A percentile compares a stretch with the other conserved stretches of the same genome.
These are phyloP conservation scores for Nannochloropsis gaditana DNA, from an alignment of 108 stramenopile species.

Conservation along the genomic window DNA sequence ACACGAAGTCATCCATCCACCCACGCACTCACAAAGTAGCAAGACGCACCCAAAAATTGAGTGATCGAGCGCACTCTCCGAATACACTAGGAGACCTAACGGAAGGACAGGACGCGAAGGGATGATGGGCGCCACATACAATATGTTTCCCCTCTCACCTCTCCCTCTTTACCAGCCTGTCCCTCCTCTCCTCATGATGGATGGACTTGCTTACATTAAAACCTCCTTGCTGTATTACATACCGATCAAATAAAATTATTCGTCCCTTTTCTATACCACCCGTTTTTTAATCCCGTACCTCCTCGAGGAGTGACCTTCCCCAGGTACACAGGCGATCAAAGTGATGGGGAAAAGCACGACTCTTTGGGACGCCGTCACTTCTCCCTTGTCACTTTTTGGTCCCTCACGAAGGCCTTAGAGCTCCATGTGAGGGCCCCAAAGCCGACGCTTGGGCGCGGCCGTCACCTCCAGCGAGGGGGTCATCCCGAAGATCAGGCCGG, in stretches of 20 bases:
- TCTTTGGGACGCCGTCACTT: background rate
- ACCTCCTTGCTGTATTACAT: background rate
- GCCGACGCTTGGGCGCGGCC: background rate
- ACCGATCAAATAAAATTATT: no score
- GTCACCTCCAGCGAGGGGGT: slow-evolving; percentile 19
- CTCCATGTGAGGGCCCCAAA: background rate
- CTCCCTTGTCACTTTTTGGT: background rate
- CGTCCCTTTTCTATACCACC: no score
- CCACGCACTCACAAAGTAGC: background rate
- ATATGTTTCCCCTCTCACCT: background rate
- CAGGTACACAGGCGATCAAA: no score
- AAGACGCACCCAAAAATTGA: background rate
- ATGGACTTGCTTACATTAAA: background rate
- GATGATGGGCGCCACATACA: no score
- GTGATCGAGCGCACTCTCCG: no score
- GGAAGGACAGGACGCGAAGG: no score
- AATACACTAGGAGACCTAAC: no score
- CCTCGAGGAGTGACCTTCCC: no score
- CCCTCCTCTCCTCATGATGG: background rate
- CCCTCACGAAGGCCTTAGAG: background rate
- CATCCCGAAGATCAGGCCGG: slow-evolving; percentile 2
- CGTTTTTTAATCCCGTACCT: no score
- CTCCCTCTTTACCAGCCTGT: background rate
- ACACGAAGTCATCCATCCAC: background rate
- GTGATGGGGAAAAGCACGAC: no score